A percentile compares a stretch with the other conserved stretches of the same genome.
Evolutionary conservation across 2,329 filamentous ascomycete genomes (phyloP).

Genomic region (Paecilomyces formosus): DNA sequence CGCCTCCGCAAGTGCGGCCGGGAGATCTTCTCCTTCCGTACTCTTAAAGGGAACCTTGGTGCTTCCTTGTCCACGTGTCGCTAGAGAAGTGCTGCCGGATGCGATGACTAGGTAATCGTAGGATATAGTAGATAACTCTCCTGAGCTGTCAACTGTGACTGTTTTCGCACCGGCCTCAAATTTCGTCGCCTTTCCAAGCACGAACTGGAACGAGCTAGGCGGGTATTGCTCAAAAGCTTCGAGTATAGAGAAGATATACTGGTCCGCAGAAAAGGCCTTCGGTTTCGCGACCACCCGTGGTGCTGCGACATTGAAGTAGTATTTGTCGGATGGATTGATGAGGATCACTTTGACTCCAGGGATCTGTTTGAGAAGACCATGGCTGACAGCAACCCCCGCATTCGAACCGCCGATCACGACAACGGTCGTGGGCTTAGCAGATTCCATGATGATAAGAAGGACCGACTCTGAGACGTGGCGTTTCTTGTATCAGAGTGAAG

Average conservation of each 20-base stretch:
- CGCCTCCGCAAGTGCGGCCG: conserved; percentile 22
- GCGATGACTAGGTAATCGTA: conserved; percentile 53
- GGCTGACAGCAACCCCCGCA: conserved; percentile 27
- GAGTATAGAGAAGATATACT: conserved; percentile 44
- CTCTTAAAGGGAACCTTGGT: conserved; percentile 33
- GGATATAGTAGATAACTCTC: conserved; percentile 21
- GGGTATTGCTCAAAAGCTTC: conserved; percentile 46
- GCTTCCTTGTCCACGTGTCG: conserved; percentile 26
- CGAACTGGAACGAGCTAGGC: conserved; percentile 40
- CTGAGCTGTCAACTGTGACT: conserved; percentile 34
- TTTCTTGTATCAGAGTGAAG: not conserved
- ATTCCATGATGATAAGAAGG: not conserved
- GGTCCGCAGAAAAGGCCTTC: conserved; percentile 38
- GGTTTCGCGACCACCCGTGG: conserved; percentile 47
- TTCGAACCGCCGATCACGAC: conserved; percentile 33
- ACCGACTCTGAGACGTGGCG: not conserved
- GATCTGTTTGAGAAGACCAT: conserved; percentile 28
- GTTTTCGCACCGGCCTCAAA: conserved; percentile 38
- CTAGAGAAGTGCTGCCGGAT: conserved; percentile 44
- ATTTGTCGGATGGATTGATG: conserved; percentile 46
- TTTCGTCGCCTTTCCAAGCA: conserved; percentile 42
- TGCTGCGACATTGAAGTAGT: conserved; percentile 48
- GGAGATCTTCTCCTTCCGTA: conserved; percentile 31
- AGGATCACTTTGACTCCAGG: conserved; percentile 42
- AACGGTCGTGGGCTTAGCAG: conserved; percentile 7